Base-by-base conservation (phyloP, 108 stramenopile species). In the Cyclostephanos invisitatus region DNA sequence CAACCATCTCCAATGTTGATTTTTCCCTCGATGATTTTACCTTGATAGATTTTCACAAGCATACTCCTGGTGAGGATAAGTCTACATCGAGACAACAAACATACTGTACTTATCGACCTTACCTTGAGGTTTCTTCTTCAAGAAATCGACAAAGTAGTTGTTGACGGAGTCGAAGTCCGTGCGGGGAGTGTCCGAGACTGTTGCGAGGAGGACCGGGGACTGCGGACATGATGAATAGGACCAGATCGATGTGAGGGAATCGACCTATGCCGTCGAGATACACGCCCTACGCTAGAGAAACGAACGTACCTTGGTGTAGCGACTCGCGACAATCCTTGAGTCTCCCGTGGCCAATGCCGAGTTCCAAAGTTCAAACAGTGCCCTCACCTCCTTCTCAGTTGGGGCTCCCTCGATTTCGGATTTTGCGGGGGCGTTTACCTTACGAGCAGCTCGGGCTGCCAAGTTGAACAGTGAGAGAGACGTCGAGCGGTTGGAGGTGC, bases 301-400 rank as follows among this genome's bases (percentile, higher is more conserved):
- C 10, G 27, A 21, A 44, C 56, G 1, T 27, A 70, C 64, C 61
- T 82, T 81, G 55, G 80, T 80, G 62, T 87, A 87, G 0, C 84
- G 76, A 15, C 42, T 54, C 14, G 86, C 84, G 15, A 87, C 86
- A 49, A 70, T 77, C 20, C 70, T 48, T 12, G 84, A 77, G 44
- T 87, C 86, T 14, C 68, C 70, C 12, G 86, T 87, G 7, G 84
- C 86, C 46, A 90, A 71, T 6, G 89, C 85, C 37, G 84, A 44
- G 60, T 87, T 90, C 89, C 89, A 90, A 4, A 90, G 74, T 55
- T 62, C 71, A 57, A 90, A 90, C n/a, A 90, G 67, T 36, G 82
- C 78, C 35, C 87, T 83, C 20, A 90, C 83, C 69, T 90, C 81
- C 9, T 66, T 77, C 49, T 76, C 74, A 17, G 81, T 67, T 35